These are phyloP conservation scores for Amylocarpus encephaloides DNA, from an alignment of 2,329 filamentous ascomycete genomes.

Conservation along the genomic window DNA sequence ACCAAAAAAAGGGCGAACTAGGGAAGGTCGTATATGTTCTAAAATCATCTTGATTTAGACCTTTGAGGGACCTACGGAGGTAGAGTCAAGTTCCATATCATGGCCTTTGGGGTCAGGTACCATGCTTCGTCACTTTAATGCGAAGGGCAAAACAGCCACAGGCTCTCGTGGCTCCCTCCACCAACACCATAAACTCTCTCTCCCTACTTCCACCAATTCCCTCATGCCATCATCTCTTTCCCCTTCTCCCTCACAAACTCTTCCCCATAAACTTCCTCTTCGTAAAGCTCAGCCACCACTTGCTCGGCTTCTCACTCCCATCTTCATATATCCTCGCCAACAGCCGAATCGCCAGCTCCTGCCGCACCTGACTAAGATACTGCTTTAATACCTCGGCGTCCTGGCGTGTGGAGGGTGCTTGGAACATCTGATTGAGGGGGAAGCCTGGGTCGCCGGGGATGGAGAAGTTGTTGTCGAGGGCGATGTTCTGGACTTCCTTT, in stretches of 20 bases:
- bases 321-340: conserved; percentile 83
- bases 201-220: background rate
- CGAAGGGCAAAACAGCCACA: too few relatives aligned
- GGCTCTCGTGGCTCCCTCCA: too few relatives aligned
- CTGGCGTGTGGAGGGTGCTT: conserved; percentile 77
- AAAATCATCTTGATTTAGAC: too few relatives aligned
- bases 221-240: background rate
- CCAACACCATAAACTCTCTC: background rate
- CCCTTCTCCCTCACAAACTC: conserved; percentile 49
- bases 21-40: too few relatives aligned
- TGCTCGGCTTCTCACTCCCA: conserved; percentile 62
- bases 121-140: too few relatives aligned
- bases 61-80: too few relatives aligned
- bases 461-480: conserved; percentile 88
- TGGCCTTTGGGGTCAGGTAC: too few relatives aligned
- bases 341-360: conserved; percentile 80
- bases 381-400: conserved; percentile 83
- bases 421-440: conserved; percentile 95
- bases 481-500: conserved; percentile 80
- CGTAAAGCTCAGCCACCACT: conserved; percentile 98
- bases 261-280: conserved; percentile 99
- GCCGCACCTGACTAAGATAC: conserved; percentile 87
- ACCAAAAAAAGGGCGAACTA: too few relatives aligned
- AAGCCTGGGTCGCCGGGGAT: conserved; percentile 91
- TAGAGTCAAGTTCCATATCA: too few relatives aligned